phyloP scores from a whole-genome alignment of 148 eudicot species.

The Silene uniflora region DNA sequence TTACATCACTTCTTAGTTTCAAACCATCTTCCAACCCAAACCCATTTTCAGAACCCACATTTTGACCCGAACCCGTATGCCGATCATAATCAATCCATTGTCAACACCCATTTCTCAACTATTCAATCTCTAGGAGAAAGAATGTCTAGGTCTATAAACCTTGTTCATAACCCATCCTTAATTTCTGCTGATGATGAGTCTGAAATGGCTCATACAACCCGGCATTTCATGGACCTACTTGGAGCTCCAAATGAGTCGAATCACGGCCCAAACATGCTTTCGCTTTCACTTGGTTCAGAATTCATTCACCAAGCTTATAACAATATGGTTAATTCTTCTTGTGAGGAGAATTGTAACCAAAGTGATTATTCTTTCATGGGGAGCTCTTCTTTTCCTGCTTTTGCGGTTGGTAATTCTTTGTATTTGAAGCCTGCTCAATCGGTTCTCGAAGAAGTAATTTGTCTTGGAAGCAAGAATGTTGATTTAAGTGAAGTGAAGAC shows the following conservation, averaged over 20 bases:
- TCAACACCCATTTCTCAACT: slow-evolving; percentile 26
- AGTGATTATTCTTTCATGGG: slow-evolving; percentile 37
- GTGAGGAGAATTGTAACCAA: slow-evolving; percentile 35
- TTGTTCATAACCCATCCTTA: slow-evolving; percentile 34
- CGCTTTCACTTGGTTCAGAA: slow-evolving; percentile 60
- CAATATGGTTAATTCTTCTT: slow-evolving; percentile 30
- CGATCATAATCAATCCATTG: slow-evolving; percentile 22
- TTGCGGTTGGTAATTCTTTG: slow-evolving; percentile 44
- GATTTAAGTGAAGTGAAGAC: slow-evolving; percentile 46
- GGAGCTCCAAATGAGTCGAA: slow-evolving; percentile 44
- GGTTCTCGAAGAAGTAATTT: slow-evolving; percentile 61
- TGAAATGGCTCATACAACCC: slow-evolving; percentile 36
- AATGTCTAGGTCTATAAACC: slow-evolving; percentile 47
- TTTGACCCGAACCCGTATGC: slow-evolving; percentile 31
- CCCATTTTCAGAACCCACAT: slow-evolving; percentile 52
- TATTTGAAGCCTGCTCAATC: slow-evolving; percentile 73
- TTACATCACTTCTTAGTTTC: slow-evolving; percentile 64
- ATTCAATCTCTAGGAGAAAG: slow-evolving; percentile 54
- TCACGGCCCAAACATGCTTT: slow-evolving; percentile 43
- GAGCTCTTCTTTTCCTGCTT: slow-evolving; percentile 31
- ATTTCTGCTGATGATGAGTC: slow-evolving; percentile 30
- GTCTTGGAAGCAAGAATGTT: slow-evolving; percentile 45
- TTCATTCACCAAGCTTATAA: slow-evolving; percentile 40
- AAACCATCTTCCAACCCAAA: slow-evolving; percentile 37
- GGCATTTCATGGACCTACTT: slow-evolving; percentile 57